Evolutionary conservation across 306 rosid species (phyloP), one percentile per base, ranked within the genome.

Genomic region (Nissolia schottii): DNA sequence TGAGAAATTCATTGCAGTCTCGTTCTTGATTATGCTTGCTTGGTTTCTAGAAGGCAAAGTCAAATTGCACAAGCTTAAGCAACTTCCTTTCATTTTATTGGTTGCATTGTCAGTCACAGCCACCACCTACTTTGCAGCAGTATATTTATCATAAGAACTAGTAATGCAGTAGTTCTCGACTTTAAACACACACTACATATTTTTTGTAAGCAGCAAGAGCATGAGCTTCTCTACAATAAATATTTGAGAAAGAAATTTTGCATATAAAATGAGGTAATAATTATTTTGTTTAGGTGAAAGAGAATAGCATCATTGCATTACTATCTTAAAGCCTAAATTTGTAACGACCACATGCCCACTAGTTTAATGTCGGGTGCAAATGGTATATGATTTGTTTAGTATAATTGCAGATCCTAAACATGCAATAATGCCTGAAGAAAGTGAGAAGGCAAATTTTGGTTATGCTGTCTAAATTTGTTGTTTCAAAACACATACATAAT

Each of bases 71-170:
- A 23, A 14, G 35, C 15, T 19, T 61, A 71, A 35, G 54, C 62
- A 62, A 62, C 18, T 8, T 27, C 40, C 57, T 38, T 7, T 45
- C 46, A 14, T 64, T 4, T 32, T 14, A 2, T 55, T 5, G 8
- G 7, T 55, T 40, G 77, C 69, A 32, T 64, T 56, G 49, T 56
- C 78, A 69, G 49, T 56, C 78, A 69, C 38, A 34, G 71, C 78
- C 56, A 78, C 11, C 49, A 22, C 43, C 56, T 51, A 3, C 49
- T 50, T 20, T 1, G n/a, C 1, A 27, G 6, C 62, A 3, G 4
- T 16, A 16, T n/a, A 25, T 22, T 13, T n/a, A 25, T 22, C 6
- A 40, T 0, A 0, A 62, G 15, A 27, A 43, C n/a, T n/a, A n/a
- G 41, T 64, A 24, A n/a, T 61, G 16, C 38, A 53, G 15, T 37